Evolutionary conservation across 148 eudicot species (phyloP), one percentile per base, ranked within the genome.

Genomic region (Nyssa sinensis): DNA sequence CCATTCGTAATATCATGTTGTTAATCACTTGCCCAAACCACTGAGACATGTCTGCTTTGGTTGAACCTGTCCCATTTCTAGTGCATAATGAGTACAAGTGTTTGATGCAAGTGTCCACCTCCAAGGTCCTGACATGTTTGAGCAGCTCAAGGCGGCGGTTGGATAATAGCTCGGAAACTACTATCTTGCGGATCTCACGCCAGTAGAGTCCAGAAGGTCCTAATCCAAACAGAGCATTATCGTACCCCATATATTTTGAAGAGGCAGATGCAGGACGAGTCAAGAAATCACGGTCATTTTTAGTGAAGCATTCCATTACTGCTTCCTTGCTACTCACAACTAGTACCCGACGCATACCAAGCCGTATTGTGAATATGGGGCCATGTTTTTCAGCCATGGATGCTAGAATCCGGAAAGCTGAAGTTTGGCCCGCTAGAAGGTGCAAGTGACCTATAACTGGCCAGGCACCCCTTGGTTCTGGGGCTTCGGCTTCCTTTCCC

Each of bases 381-480:
- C 88, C 85, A 27, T 74, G 58, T 61, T 80, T 73, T n/a, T 82
- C 85, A 10, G 85, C 85, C 70, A 85, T 66, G 49, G 78, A 79
- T 58, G 80, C 88, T 0, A 86, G 78, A 7, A 34, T 76, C 7
- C 79, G 80, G 21, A 77, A 68, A 61, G 76, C 53, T 30, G 82
- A 81, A 41, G 17, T 33, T 11, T 47, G 63, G 30, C 77, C 79
- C 6, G 67, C 65, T 0, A 85, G 74, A 7, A 80, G 80, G 30
- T 80, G 84, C 13, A 85, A 37, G 66, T 85, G 88, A 4, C 89
- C 89, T 61, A 86, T 77, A 0, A 85, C 11, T 31, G 88, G 88
- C 78, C 76, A 80, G 14, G 86, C 81, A 5, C 88, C 89, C 1
- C 58, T 11, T 63, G 84, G 84, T 73, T 83, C 71, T 6, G 88